Percentiles rank a stretch among this genome's conserved stretches.
Evolutionary conservation across 108 stramenopile species (phyloP).

Genomic region (Cafeteria roenbergensis): DNA sequence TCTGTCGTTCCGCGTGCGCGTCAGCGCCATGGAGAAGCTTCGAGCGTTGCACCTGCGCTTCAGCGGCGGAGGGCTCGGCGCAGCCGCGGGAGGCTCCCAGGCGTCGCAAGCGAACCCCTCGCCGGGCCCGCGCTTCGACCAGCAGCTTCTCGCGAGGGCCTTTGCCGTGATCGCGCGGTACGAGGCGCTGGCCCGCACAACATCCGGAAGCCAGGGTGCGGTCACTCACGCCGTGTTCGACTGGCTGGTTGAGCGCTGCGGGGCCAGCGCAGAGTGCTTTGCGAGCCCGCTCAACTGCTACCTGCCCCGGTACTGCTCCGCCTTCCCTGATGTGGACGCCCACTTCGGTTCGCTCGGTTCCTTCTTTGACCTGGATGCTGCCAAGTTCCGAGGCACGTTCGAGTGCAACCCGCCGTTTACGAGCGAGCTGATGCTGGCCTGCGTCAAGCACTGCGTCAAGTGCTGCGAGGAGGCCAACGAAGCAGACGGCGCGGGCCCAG

Average conservation of each 20-base stretch:
- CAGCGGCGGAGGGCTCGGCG: too few species aligned
- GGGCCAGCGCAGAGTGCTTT: background rate
- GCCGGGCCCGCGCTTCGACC: too few species aligned
- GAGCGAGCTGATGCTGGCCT: background rate
- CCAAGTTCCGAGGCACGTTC: background rate
- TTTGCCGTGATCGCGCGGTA: background rate
- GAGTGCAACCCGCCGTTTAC: constrained; percentile 13
- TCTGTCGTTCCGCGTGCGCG: too few species aligned
- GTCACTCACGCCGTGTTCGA: background rate
- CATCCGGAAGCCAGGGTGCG: background rate
- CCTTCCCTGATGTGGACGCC: constrained; percentile 7
- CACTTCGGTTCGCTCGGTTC: constrained; percentile 13
- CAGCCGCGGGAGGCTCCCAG: too few species aligned
- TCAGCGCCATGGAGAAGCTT: too few species aligned
- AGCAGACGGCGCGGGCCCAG: too few species aligned
- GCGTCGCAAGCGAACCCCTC: too few species aligned
- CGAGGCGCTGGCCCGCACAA: background rate
- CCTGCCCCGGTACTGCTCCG: background rate
- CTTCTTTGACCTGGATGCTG: background rate
- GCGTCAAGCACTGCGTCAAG: background rate
- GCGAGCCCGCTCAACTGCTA: background rate
- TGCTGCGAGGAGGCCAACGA: too few species aligned
- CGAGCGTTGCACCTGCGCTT: too few species aligned
- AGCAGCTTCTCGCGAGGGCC: background rate
- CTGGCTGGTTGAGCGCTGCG: background rate